Base-by-base conservation (phyloP, 2,329 filamentous ascomycete species). In the Podosphaera xanthii region DNA sequence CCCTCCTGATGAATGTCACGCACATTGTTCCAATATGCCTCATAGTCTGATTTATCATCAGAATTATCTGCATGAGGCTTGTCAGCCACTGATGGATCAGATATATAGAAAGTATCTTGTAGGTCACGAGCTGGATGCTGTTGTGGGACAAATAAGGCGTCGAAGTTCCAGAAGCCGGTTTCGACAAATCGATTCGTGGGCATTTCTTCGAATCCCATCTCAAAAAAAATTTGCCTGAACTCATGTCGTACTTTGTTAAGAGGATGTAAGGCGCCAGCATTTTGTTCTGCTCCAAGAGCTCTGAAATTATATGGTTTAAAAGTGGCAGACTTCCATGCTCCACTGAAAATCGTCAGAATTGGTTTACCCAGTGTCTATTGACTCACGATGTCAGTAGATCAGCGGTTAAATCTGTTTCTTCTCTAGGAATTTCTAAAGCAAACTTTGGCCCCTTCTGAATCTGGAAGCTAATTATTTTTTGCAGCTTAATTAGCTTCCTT, bases 141-240 rank as follows among this genome's bases (percentile, higher is more conserved):
- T 74, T 94, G 92, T 36, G 91, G 91, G 58, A 97, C 91, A 72
- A 91, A 96, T 63, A 98, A 87, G 33, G 90, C 83, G 69, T 97
- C 91, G 72, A 97, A 97, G 73, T 97, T 97, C 89, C 92, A 98
- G 82, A 97, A 96, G 54, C 91, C 90, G 10, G 90, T 91, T 74
- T 98, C 92, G 63, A 97, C 90, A 70, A 84, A 96, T 71, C 87
- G 82, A 73, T 86, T 85, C 57, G 91, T 96, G 12, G 90, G 87
- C 92, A 98, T 97, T 76, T 98, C 92, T 68, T 91, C 84, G 75
- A 97, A 98, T 58, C 91, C 92, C 83, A 95, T 94, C 71, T 95
- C 89, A 74, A 98, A 97, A 82, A 98, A 98, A 70, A 98, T 96
- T 69, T 92, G 86, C 60, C 92, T 79, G 79, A 98, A 95, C 73